Conservation (phyloP, 2,329 filamentous ascomycete species). For the Zymoseptoria tritici region DNA sequence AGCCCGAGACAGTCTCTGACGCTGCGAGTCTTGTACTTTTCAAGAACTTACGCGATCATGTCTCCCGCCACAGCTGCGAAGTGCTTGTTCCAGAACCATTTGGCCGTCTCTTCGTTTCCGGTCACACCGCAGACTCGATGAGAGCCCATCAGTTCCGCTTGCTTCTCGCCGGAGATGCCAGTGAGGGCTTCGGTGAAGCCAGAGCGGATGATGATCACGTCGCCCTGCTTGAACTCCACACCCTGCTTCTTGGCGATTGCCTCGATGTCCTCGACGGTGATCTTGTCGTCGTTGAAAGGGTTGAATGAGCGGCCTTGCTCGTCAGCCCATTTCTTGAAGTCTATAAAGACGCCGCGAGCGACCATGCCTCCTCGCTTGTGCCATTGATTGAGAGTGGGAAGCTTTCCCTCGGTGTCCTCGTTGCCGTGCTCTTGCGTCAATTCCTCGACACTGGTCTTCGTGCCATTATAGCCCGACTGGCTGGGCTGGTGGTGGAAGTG, state of each 20-base stretch:
- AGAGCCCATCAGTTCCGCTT: slow-evolving; percentile 36
- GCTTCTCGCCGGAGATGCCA: slow-evolving; percentile 31
- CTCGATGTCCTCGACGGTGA: slow-evolving; percentile 39
- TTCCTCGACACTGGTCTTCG: slow-evolving; percentile 26
- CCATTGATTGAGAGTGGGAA: slow-evolving; percentile 39
- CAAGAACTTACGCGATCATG: too few relatives aligned
- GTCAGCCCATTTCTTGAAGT: slow-evolving; percentile 52
- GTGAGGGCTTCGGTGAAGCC: slow-evolving; percentile 45
- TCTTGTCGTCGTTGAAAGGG: slow-evolving; percentile 41
- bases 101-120: slow-evolving; percentile 41
- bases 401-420: slow-evolving; percentile 19
- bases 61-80: slow-evolving; percentile 50
- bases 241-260: slow-evolving; percentile 40
- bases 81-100: slow-evolving; percentile 52
- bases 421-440: slow-evolving; percentile 23
- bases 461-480: slow-evolving; percentile 46
- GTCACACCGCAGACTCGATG: slow-evolving; percentile 35
- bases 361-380: slow-evolving; percentile 46
- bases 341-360: slow-evolving; percentile 50
- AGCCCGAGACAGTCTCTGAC: too few relatives aligned
- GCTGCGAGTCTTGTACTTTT: too few relatives aligned
- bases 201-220: slow-evolving; percentile 51
- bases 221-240: slow-evolving; percentile 41
- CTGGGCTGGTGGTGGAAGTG: slow-evolving; percentile 35
- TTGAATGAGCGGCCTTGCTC: slow-evolving; percentile 50